Conservation (phyloP, 257 asterid species). For the Solanum lycopersicoides region DNA sequence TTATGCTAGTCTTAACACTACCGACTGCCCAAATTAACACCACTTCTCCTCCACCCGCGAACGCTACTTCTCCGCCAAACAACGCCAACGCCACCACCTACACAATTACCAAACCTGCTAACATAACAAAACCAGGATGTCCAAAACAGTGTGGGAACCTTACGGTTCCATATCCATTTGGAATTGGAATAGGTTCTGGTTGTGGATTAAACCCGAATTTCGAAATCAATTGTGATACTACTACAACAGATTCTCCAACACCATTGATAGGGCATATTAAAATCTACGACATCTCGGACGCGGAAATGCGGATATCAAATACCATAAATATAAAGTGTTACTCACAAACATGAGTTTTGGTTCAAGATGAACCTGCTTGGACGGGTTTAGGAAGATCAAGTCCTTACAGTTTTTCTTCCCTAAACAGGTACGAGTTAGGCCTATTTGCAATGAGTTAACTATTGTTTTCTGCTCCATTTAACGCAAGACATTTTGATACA, state of each 20-base stretch:
- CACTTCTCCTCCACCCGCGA: not conserved
- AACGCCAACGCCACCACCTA: not conserved
- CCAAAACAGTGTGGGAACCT: conserved; percentile 23
- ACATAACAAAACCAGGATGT: conserved; percentile 27
- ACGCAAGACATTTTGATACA: no score
- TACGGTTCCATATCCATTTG: conserved; percentile 35
- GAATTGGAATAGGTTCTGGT: conserved; percentile 22
- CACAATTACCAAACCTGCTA: conserved; percentile 9
- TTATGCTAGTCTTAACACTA: conserved; percentile 3
- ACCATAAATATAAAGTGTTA: conserved; percentile 30
- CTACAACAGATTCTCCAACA: conserved; percentile 29
- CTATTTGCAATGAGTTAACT: not conserved
- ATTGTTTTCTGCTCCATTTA: no score
- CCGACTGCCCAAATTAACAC: conserved; percentile 9
- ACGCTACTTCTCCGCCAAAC: conserved; percentile 5
- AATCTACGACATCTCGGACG: conserved; percentile 38
- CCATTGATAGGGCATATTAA: not conserved
- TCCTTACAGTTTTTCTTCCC: conserved; percentile 40
- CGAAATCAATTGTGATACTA: conserved; percentile 37
- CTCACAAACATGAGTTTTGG: conserved; percentile 8
- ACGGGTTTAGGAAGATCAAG: not conserved
- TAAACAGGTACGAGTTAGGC: conserved; percentile 12
- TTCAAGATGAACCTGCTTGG: not conserved
- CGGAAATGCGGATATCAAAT: conserved; percentile 34
- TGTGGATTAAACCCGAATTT: conserved; percentile 15